Base-by-base conservation (phyloP, 805 yeast genomes). In the Candida berthetii region DNA sequence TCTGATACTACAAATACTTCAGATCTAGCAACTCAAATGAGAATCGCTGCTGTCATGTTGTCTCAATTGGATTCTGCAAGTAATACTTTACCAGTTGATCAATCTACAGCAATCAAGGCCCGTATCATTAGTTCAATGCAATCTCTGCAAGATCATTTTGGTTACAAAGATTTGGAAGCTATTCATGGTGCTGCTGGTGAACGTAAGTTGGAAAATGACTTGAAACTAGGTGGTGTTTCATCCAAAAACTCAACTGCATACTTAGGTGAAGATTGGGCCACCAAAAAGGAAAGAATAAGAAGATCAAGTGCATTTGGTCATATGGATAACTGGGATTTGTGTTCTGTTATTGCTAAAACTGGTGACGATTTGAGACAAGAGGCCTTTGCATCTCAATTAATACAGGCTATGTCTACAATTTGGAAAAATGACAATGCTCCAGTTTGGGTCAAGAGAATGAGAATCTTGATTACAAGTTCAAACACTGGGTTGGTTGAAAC, bases 321-420 rank as follows among this genome's bases (percentile, higher is more conserved):
- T 56, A 61, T 85, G 27, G 85, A 83, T 20, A 85, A 88, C 58
- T 93, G 99, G 99, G 97, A 93, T 47, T 61, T 93, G 32, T 88
- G 91, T 49, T 90, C 97, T 1, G 96, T 91, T 3, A 93, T 93
- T 57, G 96, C 95, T 11, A 93, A 93, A 57, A 91, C 96, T 25
- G 99, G 99, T 29, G 91, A 85, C 54, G 99, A 93, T 64, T 62
- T 93, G 39, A 85, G 96, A 19, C 99, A 93, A 59, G 99, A 93
- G 61, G 96, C 99, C 0, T 89, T 93, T 69, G 99, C 99, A 0
- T 89, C 96, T 48, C 99, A 93, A 60, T 61, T 93, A 35, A 91
- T 93, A 39, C 83, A 85, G 46, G 83, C 95, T 19, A 86, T 91
- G 65, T 80, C 95, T 1, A 78, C 78, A 39, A 79, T 88, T 35